These are phyloP conservation scores for Penicilliopsis zonata DNA, from an alignment of 495 filamentous ascomycete species.

Conservation along the genomic window DNA sequence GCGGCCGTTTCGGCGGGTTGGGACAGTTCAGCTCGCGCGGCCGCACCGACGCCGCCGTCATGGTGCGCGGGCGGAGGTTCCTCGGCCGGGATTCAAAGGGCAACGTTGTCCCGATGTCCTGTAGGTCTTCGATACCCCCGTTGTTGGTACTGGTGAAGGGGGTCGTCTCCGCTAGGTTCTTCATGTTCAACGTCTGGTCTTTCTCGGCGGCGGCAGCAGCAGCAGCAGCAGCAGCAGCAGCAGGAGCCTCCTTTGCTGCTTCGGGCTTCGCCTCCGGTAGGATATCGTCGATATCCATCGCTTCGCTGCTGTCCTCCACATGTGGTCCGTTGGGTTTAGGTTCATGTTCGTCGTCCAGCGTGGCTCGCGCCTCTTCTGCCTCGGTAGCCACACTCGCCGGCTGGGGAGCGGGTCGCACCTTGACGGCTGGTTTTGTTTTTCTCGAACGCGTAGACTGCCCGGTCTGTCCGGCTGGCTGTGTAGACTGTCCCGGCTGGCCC, in stretches of 20 bases:
- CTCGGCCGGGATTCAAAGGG: slow-evolving; percentile 59
- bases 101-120: slow-evolving; percentile 52
- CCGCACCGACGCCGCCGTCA: too few species aligned
- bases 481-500: slow-evolving; percentile 14
- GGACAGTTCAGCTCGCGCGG: slow-evolving; percentile 44
- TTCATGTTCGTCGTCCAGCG: slow-evolving; percentile 10
- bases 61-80: slow-evolving; percentile 10
- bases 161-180: slow-evolving; percentile 51
- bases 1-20: slow-evolving; percentile 44
- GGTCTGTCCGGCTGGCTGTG: slow-evolving; percentile 14
- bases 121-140: slow-evolving; percentile 49
- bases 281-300: slow-evolving; percentile 41
- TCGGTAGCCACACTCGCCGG: slow-evolving; percentile 27
- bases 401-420: slow-evolving; percentile 18
- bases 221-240: slow-evolving; percentile 24
- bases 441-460: slow-evolving; percentile 4
- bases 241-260: slow-evolving; percentile 10
- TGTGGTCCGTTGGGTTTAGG: slow-evolving; percentile 5
- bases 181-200: slow-evolving; percentile 35
- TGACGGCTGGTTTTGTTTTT: slow-evolving; percentile 16
- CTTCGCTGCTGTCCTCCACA: slow-evolving; percentile 17
- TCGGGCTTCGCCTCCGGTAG: slow-evolving; percentile 8
- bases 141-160: slow-evolving; percentile 45
- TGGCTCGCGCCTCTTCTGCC: slow-evolving; percentile 27
- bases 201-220: slow-evolving; percentile 31